Percentiles rank a stretch among this genome's conserved stretches.
Conservation (phyloP, 192 early-diverging fungal species). For the Ambispora gerdemannii region DNA sequence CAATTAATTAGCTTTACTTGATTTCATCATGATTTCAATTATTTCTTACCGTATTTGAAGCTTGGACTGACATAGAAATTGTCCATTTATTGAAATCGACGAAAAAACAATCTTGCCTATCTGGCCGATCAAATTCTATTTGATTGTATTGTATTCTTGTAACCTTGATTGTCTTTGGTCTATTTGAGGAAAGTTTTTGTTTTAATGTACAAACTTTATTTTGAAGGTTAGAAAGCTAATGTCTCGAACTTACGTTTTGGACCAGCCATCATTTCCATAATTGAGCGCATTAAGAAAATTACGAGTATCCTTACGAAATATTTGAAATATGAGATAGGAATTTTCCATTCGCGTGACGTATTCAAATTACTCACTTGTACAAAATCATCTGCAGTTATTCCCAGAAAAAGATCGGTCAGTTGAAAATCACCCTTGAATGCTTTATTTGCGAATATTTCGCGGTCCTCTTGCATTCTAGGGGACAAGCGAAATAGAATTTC, state of each 20-base stretch:
- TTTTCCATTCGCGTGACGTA: too few species aligned
- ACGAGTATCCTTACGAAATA: conserved; percentile 6
- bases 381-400: conserved; percentile 16
- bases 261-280: conserved; percentile 9
- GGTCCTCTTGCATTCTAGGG: conserved; percentile 17
- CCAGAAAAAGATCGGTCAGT: conserved; percentile 7
- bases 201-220: background rate
- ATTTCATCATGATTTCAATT: too few species aligned
- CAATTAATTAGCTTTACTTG: too few species aligned
- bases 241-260: conserved; percentile 3
- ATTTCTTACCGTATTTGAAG: background rate
- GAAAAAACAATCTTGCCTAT: conserved; percentile 15
- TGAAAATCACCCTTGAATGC: background rate
- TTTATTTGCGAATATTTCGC: conserved; percentile 21
- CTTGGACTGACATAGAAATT: conserved; percentile 10
- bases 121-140: conserved; percentile 9
- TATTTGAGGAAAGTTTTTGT: too few species aligned
- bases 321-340: too few species aligned
- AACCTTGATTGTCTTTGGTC: conserved; percentile 11
- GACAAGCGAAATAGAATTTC: conserved; percentile 20
- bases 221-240: background rate
- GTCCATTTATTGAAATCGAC: conserved; percentile 25
- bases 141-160: conserved; percentile 15
- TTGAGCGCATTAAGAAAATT: conserved; percentile 13
- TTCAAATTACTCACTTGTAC: conserved; percentile 3